Evolutionary conservation across 177 flowering plant genomes (phyloP), one percentile per base, ranked within the genome.

Genomic region (Vitis hybrid): DNA sequence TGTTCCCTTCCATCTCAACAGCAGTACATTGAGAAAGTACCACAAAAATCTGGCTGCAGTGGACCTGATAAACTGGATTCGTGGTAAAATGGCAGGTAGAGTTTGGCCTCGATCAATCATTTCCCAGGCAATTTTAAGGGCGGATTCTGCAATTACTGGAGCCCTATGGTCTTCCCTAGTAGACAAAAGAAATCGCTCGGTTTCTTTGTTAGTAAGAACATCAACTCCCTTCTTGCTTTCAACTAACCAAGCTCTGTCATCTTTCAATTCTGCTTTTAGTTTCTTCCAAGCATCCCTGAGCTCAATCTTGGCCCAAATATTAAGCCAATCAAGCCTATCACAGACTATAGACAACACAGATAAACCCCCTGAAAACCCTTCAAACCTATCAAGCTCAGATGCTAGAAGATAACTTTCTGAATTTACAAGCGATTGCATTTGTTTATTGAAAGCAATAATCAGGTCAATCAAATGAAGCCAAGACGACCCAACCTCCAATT

Each of bases 391-490:
- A 59, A 75, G 48, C 11, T 73, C 82, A 13, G 52, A 61, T 24
- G 54, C 17, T 56, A 77, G 70, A 65, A 63, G 64, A 57, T 62
- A 17, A 65, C 76, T 71, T 64, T 84, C 90, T 53, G 81, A 75
- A 61, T 65, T 76, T 18, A 82, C 64, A 71, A 91, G 88, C 24
- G 80, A 76, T 65, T 71, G 85, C 87, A 87, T 85, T 48, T 55
- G 78, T 68, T 77, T 85, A 79, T 89, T 89, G 67, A 88, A 89
- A 50, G 81, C 61, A 73, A 86, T 46, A 9, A 81, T 77, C 52
- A 82, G 84, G 69, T 90, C 93, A 41, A 89, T 74, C 62, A 90
- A 65, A 70, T 87, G 85, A 79, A 90, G 85, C 93, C 93, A 91
- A 27, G 83, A 84, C 20, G 85, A 74, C 12, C 66, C 58, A 27